These are phyloP conservation scores for Apiotrichum domesticum DNA, from an alignment of 1,284 basidiomycete species.

Conservation along the genomic window DNA sequence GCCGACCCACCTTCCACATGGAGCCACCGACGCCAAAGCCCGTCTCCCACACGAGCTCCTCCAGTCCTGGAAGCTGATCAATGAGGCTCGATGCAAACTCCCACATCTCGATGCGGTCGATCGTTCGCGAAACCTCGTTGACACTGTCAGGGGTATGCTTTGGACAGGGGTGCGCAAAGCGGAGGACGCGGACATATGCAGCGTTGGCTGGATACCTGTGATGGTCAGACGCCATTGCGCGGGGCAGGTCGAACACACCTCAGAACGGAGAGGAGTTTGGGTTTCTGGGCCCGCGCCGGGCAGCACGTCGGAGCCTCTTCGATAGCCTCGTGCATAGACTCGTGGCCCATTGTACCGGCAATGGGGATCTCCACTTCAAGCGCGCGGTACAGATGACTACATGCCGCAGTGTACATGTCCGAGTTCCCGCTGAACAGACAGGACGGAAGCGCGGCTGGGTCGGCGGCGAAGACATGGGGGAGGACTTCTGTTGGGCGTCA, in stretches of 20 bases:
- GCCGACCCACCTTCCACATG: conserved; percentile 13
- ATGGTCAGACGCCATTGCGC: neutral
- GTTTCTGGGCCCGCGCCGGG: conserved; percentile 3
- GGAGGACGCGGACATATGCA: conserved; percentile 9
- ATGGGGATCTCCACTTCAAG: conserved; percentile 13
- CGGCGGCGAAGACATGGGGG: conserved; percentile 3
- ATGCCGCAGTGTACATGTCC: neutral
- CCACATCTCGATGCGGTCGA: conserved; percentile 13
- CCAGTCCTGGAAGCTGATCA: conserved; percentile 3
- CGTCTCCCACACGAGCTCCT: conserved; percentile 15
- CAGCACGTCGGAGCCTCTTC: conserved; percentile 4
- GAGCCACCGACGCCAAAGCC: conserved; percentile 13
- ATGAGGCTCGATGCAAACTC: conserved; percentile 9
- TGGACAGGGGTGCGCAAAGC: conserved; percentile 14
- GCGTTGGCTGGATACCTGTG: conserved; percentile 7
- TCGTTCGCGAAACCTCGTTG: conserved; percentile 7
- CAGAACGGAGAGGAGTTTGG: conserved; percentile 3
- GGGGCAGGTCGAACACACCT: conserved; percentile 5
- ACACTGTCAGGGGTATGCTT: conserved; percentile 5
- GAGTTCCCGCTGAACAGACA: conserved; percentile 9
- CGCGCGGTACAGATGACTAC: conserved; percentile 5
- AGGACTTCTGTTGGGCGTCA: conserved; percentile 6
- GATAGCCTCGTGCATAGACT: no score
- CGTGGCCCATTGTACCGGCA: conserved; percentile 5
- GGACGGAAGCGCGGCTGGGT: neutral